A percentile compares a stretch with the other conserved stretches of the same genome.
Evolutionary conservation across 768 basidiomycete species (phyloP).

Genomic region (Tricholoma furcatifolium): DNA sequence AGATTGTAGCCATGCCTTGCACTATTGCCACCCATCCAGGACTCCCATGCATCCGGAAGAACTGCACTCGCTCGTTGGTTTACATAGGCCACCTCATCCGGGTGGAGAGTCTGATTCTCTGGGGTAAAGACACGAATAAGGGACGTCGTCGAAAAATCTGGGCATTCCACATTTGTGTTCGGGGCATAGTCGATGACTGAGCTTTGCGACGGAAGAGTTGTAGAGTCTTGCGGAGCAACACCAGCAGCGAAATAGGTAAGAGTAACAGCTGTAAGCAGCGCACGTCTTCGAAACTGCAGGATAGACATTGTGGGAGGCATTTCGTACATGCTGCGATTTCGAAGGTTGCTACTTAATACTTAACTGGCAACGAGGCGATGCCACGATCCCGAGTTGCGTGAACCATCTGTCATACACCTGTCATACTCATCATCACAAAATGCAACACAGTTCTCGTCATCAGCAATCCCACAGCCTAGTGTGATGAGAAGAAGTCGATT

Average conservation of each 20-base stretch:
- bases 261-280: conserved; percentile 6
- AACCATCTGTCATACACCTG: too few species aligned
- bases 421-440: too few species aligned
- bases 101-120: conserved; percentile 48
- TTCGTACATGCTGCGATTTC: too few species aligned
- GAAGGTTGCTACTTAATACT: neutral
- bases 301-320: neutral
- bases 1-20: conserved; percentile 53
- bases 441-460: too few species aligned
- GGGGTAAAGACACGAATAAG: conserved; percentile 54
- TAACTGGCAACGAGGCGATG: conserved; percentile 8
- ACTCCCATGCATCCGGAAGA: conserved; percentile 49
- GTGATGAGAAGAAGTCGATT: too few species aligned
- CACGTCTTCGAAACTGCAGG: neutral
- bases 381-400: too few species aligned
- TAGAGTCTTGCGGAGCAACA: conserved; percentile 13
- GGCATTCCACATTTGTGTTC: conserved; percentile 44
- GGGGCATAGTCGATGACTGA: conserved; percentile 54
- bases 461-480: too few species aligned
- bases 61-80: conserved; percentile 36
- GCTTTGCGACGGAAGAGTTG: conserved; percentile 21
- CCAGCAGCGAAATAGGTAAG: conserved; percentile 12
- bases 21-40: conserved; percentile 59
- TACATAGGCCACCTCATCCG: conserved; percentile 49
- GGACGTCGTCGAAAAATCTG: conserved; percentile 42